Evolutionary conservation across 768 basidiomycete species (phyloP).

Genomic region (Boletus vermiculosoides): DNA sequence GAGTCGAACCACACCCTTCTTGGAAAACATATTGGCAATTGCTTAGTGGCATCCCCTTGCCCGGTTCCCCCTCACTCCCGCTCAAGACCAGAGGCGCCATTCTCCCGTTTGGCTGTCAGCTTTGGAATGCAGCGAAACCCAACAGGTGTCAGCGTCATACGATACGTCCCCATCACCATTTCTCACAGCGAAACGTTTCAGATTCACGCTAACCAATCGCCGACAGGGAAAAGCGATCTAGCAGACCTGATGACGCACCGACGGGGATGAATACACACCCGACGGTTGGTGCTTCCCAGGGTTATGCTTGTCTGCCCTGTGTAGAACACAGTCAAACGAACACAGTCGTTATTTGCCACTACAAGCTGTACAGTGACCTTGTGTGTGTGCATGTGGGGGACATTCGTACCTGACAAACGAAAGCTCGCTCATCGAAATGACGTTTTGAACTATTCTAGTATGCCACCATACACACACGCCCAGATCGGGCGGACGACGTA

Average conservation of each 20-base stretch:
- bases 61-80: neutral
- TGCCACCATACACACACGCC: neutral
- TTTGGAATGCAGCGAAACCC: neutral
- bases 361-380: neutral
- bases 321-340: neutral
- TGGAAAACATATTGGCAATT: neutral
- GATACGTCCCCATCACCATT: neutral
- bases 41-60: neutral
- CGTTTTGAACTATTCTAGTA: neutral
- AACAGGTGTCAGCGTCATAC: neutral
- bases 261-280: neutral
- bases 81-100: neutral
- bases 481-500: slow-evolving; percentile 6
- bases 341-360: neutral
- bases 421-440: neutral
- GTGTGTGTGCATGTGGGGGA: neutral
- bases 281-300: neutral
- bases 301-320: neutral
- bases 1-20: neutral
- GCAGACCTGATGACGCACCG: neutral
- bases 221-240: neutral
- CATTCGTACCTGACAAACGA: neutral
- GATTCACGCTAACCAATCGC: neutral
- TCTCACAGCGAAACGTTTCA: neutral
- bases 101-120: neutral